Percentiles rank a stretch among this genome's conserved stretches.
Conservation (phyloP, 2,329 filamentous ascomycete species). For the Emericellopsis atlantica region DNA sequence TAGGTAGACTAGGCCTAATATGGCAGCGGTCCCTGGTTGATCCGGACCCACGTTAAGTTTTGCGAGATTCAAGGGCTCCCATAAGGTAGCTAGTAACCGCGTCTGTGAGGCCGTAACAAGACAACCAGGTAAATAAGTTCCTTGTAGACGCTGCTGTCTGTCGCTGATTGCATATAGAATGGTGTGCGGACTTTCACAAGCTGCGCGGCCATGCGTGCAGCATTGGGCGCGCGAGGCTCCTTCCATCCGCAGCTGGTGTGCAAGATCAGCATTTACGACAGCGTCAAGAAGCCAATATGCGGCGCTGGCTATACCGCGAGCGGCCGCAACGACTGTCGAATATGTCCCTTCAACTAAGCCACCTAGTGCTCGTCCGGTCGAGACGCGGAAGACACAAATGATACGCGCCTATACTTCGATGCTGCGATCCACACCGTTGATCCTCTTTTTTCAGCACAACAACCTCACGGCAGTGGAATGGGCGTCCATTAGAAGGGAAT, state of each 20-base stretch:
- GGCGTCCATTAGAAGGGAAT: slow-evolving; percentile 28
- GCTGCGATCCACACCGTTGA: slow-evolving; percentile 71
- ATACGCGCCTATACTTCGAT: slow-evolving; percentile 77
- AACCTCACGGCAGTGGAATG: slow-evolving; percentile 57
- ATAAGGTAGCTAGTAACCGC: not conserved
- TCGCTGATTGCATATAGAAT: slow-evolving; percentile 4
- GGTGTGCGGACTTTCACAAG: slow-evolving; percentile 6
- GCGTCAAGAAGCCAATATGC: slow-evolving; percentile 10
- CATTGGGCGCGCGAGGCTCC: slow-evolving; percentile 7
- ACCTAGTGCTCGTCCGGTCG: slow-evolving; percentile 73
- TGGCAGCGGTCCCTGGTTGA: slow-evolving; percentile 1
- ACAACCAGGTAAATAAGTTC: not conserved
- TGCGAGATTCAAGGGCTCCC: not conserved
- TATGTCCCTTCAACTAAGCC: slow-evolving; percentile 61
- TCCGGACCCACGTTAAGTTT: slow-evolving; percentile 1
- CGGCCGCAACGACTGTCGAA: slow-evolving; percentile 18
- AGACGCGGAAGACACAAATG: slow-evolving; percentile 84
- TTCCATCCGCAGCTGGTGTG: slow-evolving; percentile 7
- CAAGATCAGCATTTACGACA: slow-evolving; percentile 14
- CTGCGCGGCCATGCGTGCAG: slow-evolving; percentile 11
- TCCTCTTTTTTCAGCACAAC: slow-evolving; percentile 70
- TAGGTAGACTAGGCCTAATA: slow-evolving; percentile 1
- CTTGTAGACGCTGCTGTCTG: too few species aligned
- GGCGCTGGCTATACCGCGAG: slow-evolving; percentile 7
- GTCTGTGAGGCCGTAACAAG: not conserved